Percentiles rank a stretch among this genome's conserved stretches.
Evolutionary conservation across 768 basidiomycete genomes (phyloP).

Genomic region (Pleurotus sapidus): DNA sequence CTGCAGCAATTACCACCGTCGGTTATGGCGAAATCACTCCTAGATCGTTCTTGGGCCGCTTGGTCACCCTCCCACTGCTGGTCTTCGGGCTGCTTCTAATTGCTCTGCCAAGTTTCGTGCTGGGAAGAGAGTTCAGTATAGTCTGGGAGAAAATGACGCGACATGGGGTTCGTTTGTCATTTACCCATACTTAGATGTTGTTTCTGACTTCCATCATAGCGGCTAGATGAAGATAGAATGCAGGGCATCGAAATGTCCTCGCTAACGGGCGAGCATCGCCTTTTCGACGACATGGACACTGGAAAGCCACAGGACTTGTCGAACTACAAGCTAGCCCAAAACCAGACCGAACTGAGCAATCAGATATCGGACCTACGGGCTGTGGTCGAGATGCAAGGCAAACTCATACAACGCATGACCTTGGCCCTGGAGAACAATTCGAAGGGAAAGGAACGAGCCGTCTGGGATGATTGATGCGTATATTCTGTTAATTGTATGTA

Average conservation of each 20-base stretch:
- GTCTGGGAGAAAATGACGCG: constrained; percentile 84
- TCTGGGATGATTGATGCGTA: not conserved
- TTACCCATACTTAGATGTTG: not conserved
- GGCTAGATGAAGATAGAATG: constrained; percentile 13
- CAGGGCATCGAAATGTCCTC: constrained; percentile 13
- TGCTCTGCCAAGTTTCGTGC: constrained; percentile 88
- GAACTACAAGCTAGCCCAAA: constrained; percentile 61
- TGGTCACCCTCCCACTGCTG: constrained; percentile 83
- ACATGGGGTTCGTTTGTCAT: constrained; percentile 32
- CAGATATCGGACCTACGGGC: constrained; percentile 60
- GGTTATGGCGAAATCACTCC: constrained; percentile 94
- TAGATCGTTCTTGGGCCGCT: constrained; percentile 80
- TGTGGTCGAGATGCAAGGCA: constrained; percentile 58
- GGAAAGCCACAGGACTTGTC: constrained; percentile 39
- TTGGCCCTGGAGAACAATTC: constrained; percentile 24
- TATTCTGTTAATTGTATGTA: too few relatives aligned
- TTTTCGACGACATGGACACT: constrained; percentile 7
- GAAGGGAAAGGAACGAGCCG: constrained; percentile 18
- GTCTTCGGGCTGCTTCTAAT: constrained; percentile 87
- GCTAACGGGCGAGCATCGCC: constrained; percentile 12
- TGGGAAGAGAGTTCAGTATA: constrained; percentile 86
- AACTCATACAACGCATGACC: constrained; percentile 40
- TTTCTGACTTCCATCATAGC: not conserved
- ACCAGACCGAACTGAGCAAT: constrained; percentile 60
- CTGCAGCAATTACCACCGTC: constrained; percentile 80